Evolutionary conservation across 2,329 filamentous ascomycete species (phyloP).

Genomic region (Chaetomiaceae sp.): DNA sequence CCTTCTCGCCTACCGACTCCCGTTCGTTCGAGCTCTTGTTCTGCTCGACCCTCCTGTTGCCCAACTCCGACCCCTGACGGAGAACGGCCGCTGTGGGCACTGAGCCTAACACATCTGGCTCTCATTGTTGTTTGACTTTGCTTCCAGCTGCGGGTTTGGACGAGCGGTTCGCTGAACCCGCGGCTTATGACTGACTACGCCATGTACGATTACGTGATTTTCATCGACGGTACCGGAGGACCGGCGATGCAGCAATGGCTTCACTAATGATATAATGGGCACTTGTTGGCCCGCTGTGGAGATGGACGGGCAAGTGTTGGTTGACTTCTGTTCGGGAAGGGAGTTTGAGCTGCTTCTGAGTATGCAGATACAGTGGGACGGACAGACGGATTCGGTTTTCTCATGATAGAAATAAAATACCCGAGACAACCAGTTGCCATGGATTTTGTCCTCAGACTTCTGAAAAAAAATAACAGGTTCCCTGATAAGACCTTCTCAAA

Average conservation of each 20-base stretch:
- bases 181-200: conserved; percentile 12
- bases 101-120: background rate
- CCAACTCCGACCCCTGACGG: conserved; percentile 22
- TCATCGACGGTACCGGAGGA: background rate
- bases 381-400: background rate
- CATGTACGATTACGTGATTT: conserved; percentile 13
- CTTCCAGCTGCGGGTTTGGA: background rate
- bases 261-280: conserved; percentile 13
- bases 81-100: background rate
- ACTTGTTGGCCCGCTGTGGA: background rate
- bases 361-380: background rate
- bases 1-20: conserved; percentile 48
- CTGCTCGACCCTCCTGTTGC: conserved; percentile 40
- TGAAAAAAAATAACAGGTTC: background rate
- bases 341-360: background rate
- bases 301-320: background rate
- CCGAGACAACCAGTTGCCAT: background rate
- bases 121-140: conserved; percentile 1
- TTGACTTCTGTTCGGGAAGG: background rate
- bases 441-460: background rate
- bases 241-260: conserved; percentile 5
- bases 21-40: conserved; percentile 44
- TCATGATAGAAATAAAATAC: conserved; percentile 11
- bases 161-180: background rate
- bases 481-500: background rate